Conservation (phyloP, 306 rosid genomes). For the Sechiopsis laciniata region DNA sequence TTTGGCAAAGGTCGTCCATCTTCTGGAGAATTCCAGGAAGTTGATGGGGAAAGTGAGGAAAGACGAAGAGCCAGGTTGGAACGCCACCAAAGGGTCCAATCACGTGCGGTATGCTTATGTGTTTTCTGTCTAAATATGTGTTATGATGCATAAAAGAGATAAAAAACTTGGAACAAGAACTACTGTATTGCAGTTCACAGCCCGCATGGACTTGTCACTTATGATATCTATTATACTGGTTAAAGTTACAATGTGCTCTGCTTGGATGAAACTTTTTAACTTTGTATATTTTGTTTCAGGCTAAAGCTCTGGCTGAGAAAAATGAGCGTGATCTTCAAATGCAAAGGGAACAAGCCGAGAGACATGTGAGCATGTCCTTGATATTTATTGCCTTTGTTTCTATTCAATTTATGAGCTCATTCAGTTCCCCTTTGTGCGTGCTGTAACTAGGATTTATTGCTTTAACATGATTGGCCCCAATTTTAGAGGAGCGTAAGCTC, state of each 20-base stretch:
- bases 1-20: constrained; percentile 29
- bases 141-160: neutral
- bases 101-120: constrained; percentile 67
- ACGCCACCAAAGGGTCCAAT: constrained; percentile 78
- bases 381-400: constrained; percentile 8
- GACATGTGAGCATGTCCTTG: constrained; percentile 54
- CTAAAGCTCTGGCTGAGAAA: constrained; percentile 92
- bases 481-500: no score
- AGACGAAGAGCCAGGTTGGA: constrained; percentile 89
- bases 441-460: neutral
- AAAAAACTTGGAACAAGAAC: neutral
- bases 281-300: constrained; percentile 40
- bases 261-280: neutral
- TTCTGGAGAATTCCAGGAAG: constrained; percentile 74
- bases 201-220: neutral
- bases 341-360: constrained; percentile 97
- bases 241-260: neutral
- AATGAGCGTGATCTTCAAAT: constrained; percentile 86
- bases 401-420: neutral
- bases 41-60: constrained; percentile 93
- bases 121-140: constrained; percentile 15
- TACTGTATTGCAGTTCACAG: neutral
- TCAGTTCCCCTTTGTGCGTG: neutral
- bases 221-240: neutral
- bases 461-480: no score